Conservation (phyloP, 2,329 filamentous ascomycete species). For the Epichloe sibirici region DNA sequence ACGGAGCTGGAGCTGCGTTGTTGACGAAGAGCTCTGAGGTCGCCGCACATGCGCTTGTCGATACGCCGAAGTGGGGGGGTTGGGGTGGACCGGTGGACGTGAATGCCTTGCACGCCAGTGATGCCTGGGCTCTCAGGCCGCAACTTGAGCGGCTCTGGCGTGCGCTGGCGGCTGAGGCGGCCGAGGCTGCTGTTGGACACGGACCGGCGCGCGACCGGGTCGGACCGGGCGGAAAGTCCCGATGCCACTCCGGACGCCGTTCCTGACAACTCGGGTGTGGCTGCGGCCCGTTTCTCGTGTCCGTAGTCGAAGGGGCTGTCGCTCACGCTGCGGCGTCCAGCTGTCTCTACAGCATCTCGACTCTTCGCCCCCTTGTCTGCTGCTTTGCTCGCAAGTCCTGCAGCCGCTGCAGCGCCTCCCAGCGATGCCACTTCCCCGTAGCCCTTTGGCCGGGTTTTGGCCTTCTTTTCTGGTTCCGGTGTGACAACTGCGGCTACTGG, state of each 20-base stretch:
- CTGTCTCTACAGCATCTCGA: slow-evolving; percentile 5
- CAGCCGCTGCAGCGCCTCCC: background rate
- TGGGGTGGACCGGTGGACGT: slow-evolving; percentile 14
- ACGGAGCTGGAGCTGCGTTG: slow-evolving; percentile 16
- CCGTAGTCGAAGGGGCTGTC: slow-evolving; percentile 4
- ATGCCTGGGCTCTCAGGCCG: slow-evolving; percentile 53
- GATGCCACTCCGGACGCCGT: background rate
- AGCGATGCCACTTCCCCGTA: slow-evolving; percentile 16
- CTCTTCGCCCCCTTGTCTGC: background rate
- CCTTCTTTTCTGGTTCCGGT: slow-evolving; percentile 33
- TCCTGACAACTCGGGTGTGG: background rate
- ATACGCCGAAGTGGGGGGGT: slow-evolving; percentile 62
- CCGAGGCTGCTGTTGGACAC: slow-evolving; percentile 39
- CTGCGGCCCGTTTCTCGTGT: background rate
- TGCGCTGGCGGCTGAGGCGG: slow-evolving; percentile 33
- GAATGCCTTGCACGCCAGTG: slow-evolving; percentile 21
- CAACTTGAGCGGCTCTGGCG: slow-evolving; percentile 40
- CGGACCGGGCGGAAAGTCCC: slow-evolving; percentile 9
- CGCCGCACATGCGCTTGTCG: slow-evolving; percentile 58
- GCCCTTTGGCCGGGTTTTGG: slow-evolving; percentile 13
- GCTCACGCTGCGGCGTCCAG: slow-evolving; percentile 5
- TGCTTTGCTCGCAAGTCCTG: background rate
- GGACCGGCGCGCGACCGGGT: slow-evolving; percentile 26
- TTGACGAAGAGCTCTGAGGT: slow-evolving; percentile 40
- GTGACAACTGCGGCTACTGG: slow-evolving; percentile 24